Evolutionary conservation across 176 grass and related monocot genomes (phyloP).

Genomic region (Rhynchospora tenuis): DNA sequence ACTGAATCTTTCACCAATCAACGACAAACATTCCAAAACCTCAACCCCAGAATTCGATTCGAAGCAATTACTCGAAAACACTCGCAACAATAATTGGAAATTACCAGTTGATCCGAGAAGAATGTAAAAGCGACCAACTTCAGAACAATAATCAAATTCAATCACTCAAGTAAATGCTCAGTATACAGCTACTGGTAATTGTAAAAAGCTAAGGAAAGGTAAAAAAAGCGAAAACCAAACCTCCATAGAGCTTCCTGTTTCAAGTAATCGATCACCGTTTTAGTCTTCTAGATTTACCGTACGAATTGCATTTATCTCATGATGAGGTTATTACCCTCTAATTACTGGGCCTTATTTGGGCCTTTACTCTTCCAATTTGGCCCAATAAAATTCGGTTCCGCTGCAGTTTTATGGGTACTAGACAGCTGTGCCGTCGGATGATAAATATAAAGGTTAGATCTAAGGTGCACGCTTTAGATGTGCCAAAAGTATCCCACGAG

Average conservation of each 20-base stretch:
- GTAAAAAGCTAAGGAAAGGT: not conserved
- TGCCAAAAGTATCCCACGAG: not conserved
- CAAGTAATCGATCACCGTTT: not conserved
- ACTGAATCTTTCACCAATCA: not conserved
- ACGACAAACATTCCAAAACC: not conserved
- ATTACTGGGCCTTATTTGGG: not conserved
- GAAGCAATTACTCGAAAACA: not conserved
- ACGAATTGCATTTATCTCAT: not conserved
- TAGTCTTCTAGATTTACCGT: not conserved
- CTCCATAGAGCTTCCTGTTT: slow-evolving; percentile 8
- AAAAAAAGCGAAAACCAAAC: not conserved
- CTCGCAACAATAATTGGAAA: not conserved
- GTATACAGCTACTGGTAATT: not conserved
- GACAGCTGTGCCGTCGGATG: not conserved
- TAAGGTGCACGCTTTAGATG: not conserved
- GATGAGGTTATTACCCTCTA: not conserved
- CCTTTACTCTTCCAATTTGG: not conserved
- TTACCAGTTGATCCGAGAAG: not conserved
- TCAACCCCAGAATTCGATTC: not conserved
- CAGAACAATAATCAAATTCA: not conserved
- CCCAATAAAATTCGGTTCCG: not conserved
- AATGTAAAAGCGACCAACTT: not conserved
- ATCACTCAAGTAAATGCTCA: not conserved
- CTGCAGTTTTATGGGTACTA: not conserved
- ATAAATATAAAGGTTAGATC: not conserved